phyloP scores from a whole-genome alignment of 2,329 filamentous ascomycete genomes.

The Penicillium glabrum region DNA sequence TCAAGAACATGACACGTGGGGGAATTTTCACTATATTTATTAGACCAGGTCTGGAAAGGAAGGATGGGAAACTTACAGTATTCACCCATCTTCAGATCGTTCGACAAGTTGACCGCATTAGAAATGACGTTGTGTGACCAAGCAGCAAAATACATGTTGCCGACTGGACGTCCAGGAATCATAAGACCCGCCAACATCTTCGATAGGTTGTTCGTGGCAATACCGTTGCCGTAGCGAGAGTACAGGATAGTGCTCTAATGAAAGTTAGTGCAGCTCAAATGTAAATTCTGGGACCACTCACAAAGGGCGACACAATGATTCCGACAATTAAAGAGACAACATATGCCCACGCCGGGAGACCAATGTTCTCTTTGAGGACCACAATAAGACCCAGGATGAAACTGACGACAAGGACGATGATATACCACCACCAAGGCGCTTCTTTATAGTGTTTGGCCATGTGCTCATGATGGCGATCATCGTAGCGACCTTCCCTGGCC shows the following conservation, averaged over 20 bases:
- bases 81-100: conserved; percentile 60
- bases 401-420: conserved; percentile 24
- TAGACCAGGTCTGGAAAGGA: not conserved
- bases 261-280: not conserved
- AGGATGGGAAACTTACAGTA: conserved; percentile 46
- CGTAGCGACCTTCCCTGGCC: conserved; percentile 44
- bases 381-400: conserved; percentile 30
- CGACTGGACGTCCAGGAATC: conserved; percentile 52
- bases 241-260: conserved; percentile 43
- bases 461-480: conserved; percentile 54
- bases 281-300: conserved; percentile 8
- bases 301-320: conserved; percentile 20
- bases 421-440: conserved; percentile 40
- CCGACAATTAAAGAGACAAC: conserved; percentile 33
- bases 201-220: conserved; percentile 49
- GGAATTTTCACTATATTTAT: conserved; percentile 48
- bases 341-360: conserved; percentile 34
- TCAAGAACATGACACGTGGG: conserved; percentile 56
- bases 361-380: conserved; percentile 32
- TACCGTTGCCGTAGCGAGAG: conserved; percentile 15
- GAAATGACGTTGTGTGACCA: conserved; percentile 60
- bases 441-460: conserved; percentile 58
- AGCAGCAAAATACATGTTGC: conserved; percentile 60
- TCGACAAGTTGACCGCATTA: conserved; percentile 52
- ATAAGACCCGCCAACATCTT: conserved; percentile 58